Conservation (phyloP, 2,329 filamentous ascomycete genomes). For the Zopfia rhizophila region DNA sequence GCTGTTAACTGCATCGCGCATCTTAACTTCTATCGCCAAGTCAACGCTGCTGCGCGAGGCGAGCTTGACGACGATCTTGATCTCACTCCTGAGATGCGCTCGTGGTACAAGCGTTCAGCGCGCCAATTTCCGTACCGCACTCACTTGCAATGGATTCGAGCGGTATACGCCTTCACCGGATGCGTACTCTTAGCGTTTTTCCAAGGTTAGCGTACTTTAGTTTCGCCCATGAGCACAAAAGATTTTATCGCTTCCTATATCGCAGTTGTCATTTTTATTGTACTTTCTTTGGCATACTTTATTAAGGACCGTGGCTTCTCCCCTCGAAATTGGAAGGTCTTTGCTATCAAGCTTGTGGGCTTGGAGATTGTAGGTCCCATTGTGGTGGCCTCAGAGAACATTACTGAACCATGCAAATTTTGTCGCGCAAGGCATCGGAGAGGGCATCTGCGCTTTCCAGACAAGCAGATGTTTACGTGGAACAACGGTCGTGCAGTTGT, state of each 20-base stretch:
- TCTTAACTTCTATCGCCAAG: slow-evolving; percentile 32
- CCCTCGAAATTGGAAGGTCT: slow-evolving; percentile 16
- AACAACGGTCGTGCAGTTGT: slow-evolving; percentile 15
- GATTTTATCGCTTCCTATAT: slow-evolving; percentile 23
- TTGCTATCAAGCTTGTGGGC: slow-evolving; percentile 11
- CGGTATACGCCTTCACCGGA: slow-evolving; percentile 12
- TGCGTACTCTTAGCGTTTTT: slow-evolving; percentile 17
- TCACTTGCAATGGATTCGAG: slow-evolving; percentile 14
- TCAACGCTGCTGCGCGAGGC: slow-evolving; percentile 14
- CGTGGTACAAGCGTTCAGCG: slow-evolving; percentile 14
- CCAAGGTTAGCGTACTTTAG: slow-evolving; percentile 20
- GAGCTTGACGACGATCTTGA: slow-evolving; percentile 19
- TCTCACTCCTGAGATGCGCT: slow-evolving; percentile 12
- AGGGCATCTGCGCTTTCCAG: slow-evolving; percentile 20
- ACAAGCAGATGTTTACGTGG: slow-evolving; percentile 16
- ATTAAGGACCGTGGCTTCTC: slow-evolving; percentile 20
- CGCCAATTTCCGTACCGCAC: slow-evolving; percentile 13
- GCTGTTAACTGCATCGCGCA: slow-evolving; percentile 36
- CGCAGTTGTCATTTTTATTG: slow-evolving; percentile 16
- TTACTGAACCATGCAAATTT: slow-evolving; percentile 9
- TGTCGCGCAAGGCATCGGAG: slow-evolving; percentile 16
- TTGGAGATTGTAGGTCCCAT: slow-evolving; percentile 13
- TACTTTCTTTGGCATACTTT: slow-evolving; percentile 16
- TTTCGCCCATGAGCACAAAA: slow-evolving; percentile 10
- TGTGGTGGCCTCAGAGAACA: slow-evolving; percentile 5